Evolutionary conservation across 768 basidiomycete genomes (phyloP).

Genomic region (Rhodotorula sphaerocarpa): DNA sequence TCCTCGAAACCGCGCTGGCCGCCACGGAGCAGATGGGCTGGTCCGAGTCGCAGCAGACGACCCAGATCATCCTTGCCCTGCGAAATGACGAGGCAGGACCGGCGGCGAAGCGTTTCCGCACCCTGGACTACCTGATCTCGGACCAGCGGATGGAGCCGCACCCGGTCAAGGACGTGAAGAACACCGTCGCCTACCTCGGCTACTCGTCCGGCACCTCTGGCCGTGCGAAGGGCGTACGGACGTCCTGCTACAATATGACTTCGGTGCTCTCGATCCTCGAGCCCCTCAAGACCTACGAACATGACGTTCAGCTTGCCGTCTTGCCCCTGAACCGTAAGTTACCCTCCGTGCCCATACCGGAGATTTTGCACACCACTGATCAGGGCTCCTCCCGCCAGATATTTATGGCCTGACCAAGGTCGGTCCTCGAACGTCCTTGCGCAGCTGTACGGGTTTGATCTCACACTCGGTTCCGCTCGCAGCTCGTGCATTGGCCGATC

Average conservation of each 20-base stretch:
- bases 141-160: conserved; percentile 51
- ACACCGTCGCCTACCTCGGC: conserved; percentile 32
- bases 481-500: conserved; percentile 58
- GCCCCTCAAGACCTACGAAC: conserved; percentile 25
- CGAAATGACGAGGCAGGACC: conserved; percentile 38
- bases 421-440: neutral
- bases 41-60: conserved; percentile 21
- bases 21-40: conserved; percentile 53
- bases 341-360: neutral
- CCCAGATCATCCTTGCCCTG: conserved; percentile 36
- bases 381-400: neutral
- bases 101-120: conserved; percentile 42
- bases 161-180: conserved; percentile 48
- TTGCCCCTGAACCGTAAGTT: conserved; percentile 31
- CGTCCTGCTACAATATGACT: conserved; percentile 39
- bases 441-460: neutral
- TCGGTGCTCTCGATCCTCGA: conserved; percentile 23
- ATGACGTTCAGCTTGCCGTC: conserved; percentile 28
- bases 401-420: conserved; percentile 13
- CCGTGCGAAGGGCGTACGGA: conserved; percentile 62
- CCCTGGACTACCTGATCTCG: conserved; percentile 49
- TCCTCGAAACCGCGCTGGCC: conserved; percentile 52
- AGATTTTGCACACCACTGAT: neutral
- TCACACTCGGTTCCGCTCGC: conserved; percentile 34
- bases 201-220: conserved; percentile 61